Base-by-base conservation (phyloP, 192 early-diverging fungal genomes). In the Piromyces sp. region DNA sequence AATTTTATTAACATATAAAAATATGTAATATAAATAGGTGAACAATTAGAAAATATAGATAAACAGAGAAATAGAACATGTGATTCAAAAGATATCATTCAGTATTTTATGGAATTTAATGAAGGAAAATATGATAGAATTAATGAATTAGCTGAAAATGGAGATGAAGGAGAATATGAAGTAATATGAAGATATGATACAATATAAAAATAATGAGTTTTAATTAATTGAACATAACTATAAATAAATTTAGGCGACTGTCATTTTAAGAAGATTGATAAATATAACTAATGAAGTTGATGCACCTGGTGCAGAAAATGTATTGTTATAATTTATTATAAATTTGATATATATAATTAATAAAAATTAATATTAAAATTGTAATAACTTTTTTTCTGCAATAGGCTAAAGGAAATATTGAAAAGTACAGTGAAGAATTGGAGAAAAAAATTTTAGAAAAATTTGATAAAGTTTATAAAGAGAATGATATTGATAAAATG, bases 21-120 rank as follows among this genome's bases (percentile, higher is more conserved):
- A n/a, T n/a, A n/a, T n/a, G n/a, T n/a, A n/a, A n/a, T n/a, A 13
- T 22, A 51, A 22, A 14, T 82, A 93, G 94, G 97, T 81, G 97
- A 99, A 85, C 96, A 99, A 87, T 89, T 99, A 51, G 97, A 99
- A 84, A 96, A 93, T 0, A 94, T 97, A 68, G 95, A 97, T 84
- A 95, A 94, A 83, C 96, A 99, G 81, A 87, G 94, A 81, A 90
- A 93, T 82, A 91, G 94, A 4, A 96, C 96, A 0, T 90, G 93
- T 29, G 94, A 97, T 78, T 93, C 95, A 30, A 91, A 94, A 81
- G 95, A 97, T 86, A 87, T 99, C 31, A 93, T 99, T 40, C 94
- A 94, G 82, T 96, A 95, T 86, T 98, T 95, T 86, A 92, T 95
- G 80, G 94, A 97, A 84, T 94, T 98, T 83, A 95, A 95, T 81